These are phyloP conservation scores for Astrothelium subdiscretum DNA, from an alignment of 495 filamentous ascomycete species.

Conservation along the genomic window DNA sequence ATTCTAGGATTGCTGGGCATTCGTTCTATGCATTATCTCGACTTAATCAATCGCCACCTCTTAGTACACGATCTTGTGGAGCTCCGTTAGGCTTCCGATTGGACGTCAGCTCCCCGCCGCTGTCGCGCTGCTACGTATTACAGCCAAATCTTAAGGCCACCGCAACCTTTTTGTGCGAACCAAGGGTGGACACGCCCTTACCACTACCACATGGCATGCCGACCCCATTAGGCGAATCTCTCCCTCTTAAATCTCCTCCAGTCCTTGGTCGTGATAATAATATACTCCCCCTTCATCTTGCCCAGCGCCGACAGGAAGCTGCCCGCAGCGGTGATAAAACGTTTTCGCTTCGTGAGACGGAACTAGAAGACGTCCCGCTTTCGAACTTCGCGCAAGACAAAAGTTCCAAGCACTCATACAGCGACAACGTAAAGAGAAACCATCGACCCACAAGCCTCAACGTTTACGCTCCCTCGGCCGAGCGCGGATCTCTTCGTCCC, in stretches of 20 bases:
- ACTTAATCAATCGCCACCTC: not conserved
- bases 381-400: conserved; percentile 7
- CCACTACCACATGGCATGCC: conserved; percentile 25
- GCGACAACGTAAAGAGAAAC: not conserved
- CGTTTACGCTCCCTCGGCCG: not conserved
- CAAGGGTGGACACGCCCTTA: conserved; percentile 10
- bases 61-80: not conserved
- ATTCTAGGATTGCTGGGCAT: not conserved
- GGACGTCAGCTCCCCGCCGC: not conserved
- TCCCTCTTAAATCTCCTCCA: conserved; percentile 13
- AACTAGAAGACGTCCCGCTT: conserved; percentile 7
- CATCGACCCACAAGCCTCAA: not conserved
- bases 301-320: conserved; percentile 13
- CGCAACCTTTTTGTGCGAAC: not conserved
- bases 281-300: conserved; percentile 16
- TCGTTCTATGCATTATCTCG: not conserved
- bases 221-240: conserved; percentile 19
- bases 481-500: not conserved
- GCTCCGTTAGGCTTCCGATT: not conserved
- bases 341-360: not conserved
- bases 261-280: conserved; percentile 11
- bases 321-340: conserved; percentile 5
- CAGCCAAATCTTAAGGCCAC: not conserved
- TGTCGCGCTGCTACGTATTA: too few relatives aligned
- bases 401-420: not conserved